These are phyloP conservation scores for Knoxia roxburghii DNA, from an alignment of 257 asterid species.

Conservation along the genomic window DNA sequence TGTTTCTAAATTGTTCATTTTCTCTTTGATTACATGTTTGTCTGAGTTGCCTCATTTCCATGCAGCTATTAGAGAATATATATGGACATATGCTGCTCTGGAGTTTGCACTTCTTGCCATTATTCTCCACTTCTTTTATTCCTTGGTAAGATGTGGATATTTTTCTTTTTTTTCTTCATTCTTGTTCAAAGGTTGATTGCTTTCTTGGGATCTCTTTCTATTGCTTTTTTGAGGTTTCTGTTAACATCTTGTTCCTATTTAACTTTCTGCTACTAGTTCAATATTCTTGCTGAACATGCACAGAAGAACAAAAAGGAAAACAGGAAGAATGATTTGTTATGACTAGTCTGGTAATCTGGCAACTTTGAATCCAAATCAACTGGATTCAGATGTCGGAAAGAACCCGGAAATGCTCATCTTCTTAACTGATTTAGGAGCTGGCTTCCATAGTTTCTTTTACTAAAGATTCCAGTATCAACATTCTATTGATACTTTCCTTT, in stretches of 20 bases:
- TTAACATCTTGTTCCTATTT: neutral
- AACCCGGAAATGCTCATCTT: neutral
- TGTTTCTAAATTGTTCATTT: too few species aligned
- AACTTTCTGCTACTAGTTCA: neutral
- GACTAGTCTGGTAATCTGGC: neutral
- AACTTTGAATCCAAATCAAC: neutral
- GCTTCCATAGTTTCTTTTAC: neutral
- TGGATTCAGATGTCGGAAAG: neutral
- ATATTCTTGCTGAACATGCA: neutral
- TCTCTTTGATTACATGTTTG: neutral
- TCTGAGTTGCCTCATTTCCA: conserved; percentile 15
- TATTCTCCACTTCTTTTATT: conserved; percentile 52
- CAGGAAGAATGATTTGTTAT: neutral
- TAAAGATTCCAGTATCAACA: neutral
- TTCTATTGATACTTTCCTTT: neutral
- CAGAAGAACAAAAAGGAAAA: neutral
- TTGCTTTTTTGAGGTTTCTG: neutral
- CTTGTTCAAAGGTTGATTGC: neutral
- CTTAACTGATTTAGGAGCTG: neutral
- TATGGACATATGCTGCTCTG: conserved; percentile 81
- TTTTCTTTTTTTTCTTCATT: neutral
- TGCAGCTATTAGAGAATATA: conserved; percentile 75
- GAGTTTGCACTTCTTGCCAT: conserved; percentile 70
- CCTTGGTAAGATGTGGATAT: conserved; percentile 52
- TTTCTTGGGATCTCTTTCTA: neutral